Evolutionary conservation across 257 asterid genomes (phyloP).

Genomic region (Nicotiana attenuata): DNA sequence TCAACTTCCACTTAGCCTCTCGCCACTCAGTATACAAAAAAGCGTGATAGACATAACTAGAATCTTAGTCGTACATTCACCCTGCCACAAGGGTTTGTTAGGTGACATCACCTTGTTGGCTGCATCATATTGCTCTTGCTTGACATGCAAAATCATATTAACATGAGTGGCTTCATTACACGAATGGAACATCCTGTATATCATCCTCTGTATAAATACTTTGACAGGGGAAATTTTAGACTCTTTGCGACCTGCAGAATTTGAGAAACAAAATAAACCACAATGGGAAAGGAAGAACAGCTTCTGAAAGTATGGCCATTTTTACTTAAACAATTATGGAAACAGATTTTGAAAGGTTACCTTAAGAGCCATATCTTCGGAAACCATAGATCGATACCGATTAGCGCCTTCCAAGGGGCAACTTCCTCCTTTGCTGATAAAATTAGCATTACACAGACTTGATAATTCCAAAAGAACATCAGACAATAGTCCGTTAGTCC

Average conservation of each 20-base stretch:
- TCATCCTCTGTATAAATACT: constrained; percentile 67
- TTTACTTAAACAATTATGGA: not conserved
- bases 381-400: constrained; percentile 69
- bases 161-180: not conserved
- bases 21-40: not conserved
- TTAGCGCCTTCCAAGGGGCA: constrained; percentile 92
- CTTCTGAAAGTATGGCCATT: not conserved
- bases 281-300: not conserved
- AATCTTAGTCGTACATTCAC: not conserved
- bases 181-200: not conserved
- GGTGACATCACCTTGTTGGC: not conserved
- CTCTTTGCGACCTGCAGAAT: constrained; percentile 73
- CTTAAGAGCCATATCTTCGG: constrained; percentile 84
- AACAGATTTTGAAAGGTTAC: constrained; percentile 26
- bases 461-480: constrained; percentile 87
- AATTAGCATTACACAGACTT: constrained; percentile 87
- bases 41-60: not conserved
- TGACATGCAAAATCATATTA: constrained; percentile 4
- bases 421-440: constrained; percentile 79
- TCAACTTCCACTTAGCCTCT: not conserved
- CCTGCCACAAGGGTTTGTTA: not conserved
- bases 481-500: constrained; percentile 46
- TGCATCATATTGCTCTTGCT: not conserved
- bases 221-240: constrained; percentile 79
- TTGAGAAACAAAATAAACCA: not conserved